These are phyloP conservation scores for Rhodocollybia butyracea DNA, from an alignment of 768 basidiomycete genomes.

Conservation along the genomic window DNA sequence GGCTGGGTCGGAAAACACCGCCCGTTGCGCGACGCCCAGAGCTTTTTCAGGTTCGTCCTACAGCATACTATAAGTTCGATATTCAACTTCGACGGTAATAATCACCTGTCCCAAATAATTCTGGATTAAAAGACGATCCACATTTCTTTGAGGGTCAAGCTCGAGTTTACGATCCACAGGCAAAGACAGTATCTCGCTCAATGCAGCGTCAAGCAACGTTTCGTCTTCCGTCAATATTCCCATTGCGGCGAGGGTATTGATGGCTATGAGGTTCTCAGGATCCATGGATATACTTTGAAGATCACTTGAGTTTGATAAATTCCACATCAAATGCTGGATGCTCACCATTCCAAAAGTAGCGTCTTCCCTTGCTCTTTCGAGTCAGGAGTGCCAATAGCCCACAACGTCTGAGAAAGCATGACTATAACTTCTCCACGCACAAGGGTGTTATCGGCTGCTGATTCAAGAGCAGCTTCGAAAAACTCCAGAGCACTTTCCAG, in stretches of 20 bases:
- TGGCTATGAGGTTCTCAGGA: conserved; percentile 74
- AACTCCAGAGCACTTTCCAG: conserved; percentile 57
- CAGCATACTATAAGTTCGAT: background rate
- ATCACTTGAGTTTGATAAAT: conserved; percentile 4
- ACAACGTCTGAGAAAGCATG: conserved; percentile 80
- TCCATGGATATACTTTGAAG: conserved; percentile 66
- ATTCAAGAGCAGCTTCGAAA: conserved; percentile 66
- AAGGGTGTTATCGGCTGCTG: conserved; percentile 42
- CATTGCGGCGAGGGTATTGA: conserved; percentile 86
- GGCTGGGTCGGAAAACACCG: conserved; percentile 55
- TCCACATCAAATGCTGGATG: conserved; percentile 2
- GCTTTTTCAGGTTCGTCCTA: conserved; percentile 53
- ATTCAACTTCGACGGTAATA: conserved; percentile 5
- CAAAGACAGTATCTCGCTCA: conserved; percentile 74
- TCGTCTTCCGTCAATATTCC: conserved; percentile 80
- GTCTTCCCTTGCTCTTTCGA: conserved; percentile 74
- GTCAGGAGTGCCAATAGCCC: conserved; percentile 77
- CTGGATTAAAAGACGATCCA: conserved; percentile 68
- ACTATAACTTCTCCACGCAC: conserved; percentile 71
- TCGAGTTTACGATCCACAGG: conserved; percentile 60
- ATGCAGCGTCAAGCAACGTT: conserved; percentile 77
- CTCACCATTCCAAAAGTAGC: conserved; percentile 80
- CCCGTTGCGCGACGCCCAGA: conserved; percentile 50
- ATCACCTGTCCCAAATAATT: conserved; percentile 73
- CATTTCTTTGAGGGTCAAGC: conserved; percentile 68